Conservation (phyloP, 2,329 filamentous ascomycete genomes). For the Monilinia vaccinii-corymbosi region DNA sequence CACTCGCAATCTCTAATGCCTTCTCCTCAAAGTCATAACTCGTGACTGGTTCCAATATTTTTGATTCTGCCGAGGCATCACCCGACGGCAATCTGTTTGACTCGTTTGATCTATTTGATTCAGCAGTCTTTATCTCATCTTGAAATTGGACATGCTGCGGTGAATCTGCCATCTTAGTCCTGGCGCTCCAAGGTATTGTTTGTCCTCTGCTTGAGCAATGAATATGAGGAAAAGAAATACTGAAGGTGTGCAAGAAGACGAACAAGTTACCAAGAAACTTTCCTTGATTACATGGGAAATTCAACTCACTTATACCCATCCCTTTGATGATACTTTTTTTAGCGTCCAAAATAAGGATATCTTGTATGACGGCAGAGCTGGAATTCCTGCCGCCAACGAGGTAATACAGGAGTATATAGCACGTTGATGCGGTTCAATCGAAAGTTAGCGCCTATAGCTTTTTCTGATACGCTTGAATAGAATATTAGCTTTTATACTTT, state of each 20-base stretch:
- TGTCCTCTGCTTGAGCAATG: background rate
- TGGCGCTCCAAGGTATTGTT: background rate
- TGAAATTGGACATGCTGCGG: constrained; percentile 17
- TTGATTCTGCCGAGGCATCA: constrained; percentile 7
- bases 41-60: constrained; percentile 16
- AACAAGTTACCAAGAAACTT: background rate
- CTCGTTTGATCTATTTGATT: background rate
- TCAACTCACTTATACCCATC: background rate
- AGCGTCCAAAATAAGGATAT: too few relatives aligned
- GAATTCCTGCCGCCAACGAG: too few relatives aligned
- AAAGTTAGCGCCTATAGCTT: too few relatives aligned
- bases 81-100: constrained; percentile 6
- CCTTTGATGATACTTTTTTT: too few relatives aligned
- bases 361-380: too few relatives aligned
- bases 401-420: too few relatives aligned
- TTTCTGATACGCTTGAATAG: too few relatives aligned
- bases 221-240: background rate
- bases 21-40: constrained; percentile 20
- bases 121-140: constrained; percentile 21
- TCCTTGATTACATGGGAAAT: background rate
- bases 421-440: too few relatives aligned
- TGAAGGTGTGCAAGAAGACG: background rate
- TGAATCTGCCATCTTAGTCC: constrained; percentile 15
- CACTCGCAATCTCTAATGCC: constrained; percentile 20
- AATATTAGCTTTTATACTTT: too few relatives aligned